Evolutionary conservation across 352 stramenopile species (phyloP), one percentile per base, ranked within the genome.

Genomic region (Globisporangium parvum): DNA sequence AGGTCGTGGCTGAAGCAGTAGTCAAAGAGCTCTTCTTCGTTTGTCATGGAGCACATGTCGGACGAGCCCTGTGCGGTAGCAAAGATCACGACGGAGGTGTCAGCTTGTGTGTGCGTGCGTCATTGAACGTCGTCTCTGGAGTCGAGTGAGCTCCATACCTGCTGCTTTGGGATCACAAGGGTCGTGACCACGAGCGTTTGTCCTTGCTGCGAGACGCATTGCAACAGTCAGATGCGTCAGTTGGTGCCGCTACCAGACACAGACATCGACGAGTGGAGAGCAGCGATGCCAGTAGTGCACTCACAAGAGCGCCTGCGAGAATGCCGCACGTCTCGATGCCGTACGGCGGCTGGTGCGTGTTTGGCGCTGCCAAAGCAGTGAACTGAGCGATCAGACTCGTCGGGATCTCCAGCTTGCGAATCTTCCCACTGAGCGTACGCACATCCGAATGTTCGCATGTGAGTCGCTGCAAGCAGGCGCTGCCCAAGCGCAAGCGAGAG

Each of bases 271-370:
- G n/a, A n/a, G n/a, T n/a, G n/a, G n/a, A n/a, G n/a, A n/a, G n/a
- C n/a, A n/a, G n/a, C n/a, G n/a, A n/a, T n/a, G n/a, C n/a, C n/a
- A n/a, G n/a, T n/a, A n/a, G n/a, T n/a, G 3, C 23, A 59, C 70
- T n/a, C 69, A 91, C 80, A 65, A 94, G 53, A 45, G 86, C 72
- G 12, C 83, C 88, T 17, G 85, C 83, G 39, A 97, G 70, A 47
- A 97, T 95, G 14, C 88, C 88, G 61, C 88, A 97, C 4, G 88
- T 96, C 61, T 97, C 88, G 45, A 97, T 93, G 12, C 88, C 88
- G 46, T 96, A 78, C 20, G 83, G 85, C 24, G 59, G 67, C 47
- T 60, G 60, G 28, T 78, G 78, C 6, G 85, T 95, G 61, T 96
- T 96, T 14, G 79, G 71, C 8, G 77, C 71, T n/a, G 86, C 84